Conservation (phyloP, 441 rosid species). For the Euphorbia celastroides region DNA sequence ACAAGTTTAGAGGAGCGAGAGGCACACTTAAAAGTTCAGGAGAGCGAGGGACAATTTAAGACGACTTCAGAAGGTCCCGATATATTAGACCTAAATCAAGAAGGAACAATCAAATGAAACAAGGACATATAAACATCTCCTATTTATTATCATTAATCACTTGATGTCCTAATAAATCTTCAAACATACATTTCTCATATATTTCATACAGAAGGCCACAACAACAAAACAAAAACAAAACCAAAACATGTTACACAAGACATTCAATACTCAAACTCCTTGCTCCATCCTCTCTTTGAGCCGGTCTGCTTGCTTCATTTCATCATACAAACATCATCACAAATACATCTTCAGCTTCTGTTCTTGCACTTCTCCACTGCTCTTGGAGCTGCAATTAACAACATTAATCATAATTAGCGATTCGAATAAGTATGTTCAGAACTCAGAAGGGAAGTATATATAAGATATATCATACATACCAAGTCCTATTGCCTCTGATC, state of each 20-base stretch:
- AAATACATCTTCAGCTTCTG: slow-evolving; percentile 43
- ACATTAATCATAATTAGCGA: not conserved
- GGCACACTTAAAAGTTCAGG: no score
- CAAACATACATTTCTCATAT: slow-evolving; percentile 9
- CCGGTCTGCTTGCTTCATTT: slow-evolving; percentile 37
- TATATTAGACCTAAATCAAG: no score
- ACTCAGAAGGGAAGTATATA: no score
- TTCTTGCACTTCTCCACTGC: slow-evolving; percentile 92
- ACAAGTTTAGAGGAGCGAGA: no score
- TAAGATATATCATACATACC: slow-evolving; percentile 53
- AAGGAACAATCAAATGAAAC: not conserved
- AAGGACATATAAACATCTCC: not conserved
- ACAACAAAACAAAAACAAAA: not conserved
- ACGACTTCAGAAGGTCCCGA: no score
- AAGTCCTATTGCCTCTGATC: slow-evolving; percentile 92
- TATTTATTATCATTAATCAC: slow-evolving; percentile 19
- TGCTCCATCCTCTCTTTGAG: slow-evolving; percentile 46
- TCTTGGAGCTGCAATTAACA: slow-evolving; percentile 59
- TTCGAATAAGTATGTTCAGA: no score
- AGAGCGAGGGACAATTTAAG: no score
- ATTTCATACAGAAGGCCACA: slow-evolving; percentile 1
- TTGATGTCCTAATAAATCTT: slow-evolving; percentile 24
- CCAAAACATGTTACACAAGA: slow-evolving; percentile 12
- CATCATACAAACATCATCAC: not conserved
- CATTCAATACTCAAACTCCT: slow-evolving; percentile 54